Evolutionary conservation across 345 rosid species (phyloP).

Genomic region (Aquilaria sinensis): DNA sequence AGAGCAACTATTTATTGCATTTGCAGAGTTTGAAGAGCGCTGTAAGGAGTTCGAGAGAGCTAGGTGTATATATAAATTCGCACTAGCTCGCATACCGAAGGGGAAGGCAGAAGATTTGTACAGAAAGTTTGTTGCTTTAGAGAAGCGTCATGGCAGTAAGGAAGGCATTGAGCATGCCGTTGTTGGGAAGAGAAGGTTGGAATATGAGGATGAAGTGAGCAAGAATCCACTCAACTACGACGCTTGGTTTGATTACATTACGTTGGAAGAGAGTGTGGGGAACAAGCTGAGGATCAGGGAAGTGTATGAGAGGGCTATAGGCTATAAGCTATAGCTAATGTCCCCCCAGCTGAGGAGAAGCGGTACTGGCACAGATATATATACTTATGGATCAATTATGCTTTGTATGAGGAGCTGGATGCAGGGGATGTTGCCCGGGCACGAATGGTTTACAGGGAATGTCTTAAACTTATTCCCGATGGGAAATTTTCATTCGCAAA

Average conservation of each 20-base stretch:
- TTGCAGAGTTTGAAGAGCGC: conserved; percentile 79
- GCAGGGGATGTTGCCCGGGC: conserved; percentile 64
- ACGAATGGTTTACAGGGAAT: conserved; percentile 6
- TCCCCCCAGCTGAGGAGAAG: conserved; percentile 79
- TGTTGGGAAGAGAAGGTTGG: conserved; percentile 83
- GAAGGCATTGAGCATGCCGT: conserved; percentile 83
- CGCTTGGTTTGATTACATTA: conserved; percentile 71
- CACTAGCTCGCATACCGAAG: conserved; percentile 78
- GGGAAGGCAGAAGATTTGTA: conserved; percentile 80
- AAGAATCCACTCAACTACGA: conserved; percentile 73
- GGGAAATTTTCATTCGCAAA: neutral
- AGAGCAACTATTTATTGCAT: conserved; percentile 16
- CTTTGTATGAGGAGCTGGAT: conserved; percentile 75
- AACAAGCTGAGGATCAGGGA: conserved; percentile 57
- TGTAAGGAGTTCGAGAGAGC: conserved; percentile 71
- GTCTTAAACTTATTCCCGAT: neutral
- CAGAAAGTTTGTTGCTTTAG: conserved; percentile 67
- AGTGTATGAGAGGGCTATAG: conserved; percentile 55
- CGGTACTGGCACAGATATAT: conserved; percentile 86
- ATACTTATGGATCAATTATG: conserved; percentile 78
- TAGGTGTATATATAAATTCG: conserved; percentile 74
- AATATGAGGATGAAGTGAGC: conserved; percentile 76
- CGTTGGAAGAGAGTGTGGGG: conserved; percentile 69
- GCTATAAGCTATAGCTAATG: conserved; percentile 32
- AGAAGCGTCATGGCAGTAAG: conserved; percentile 72